These are phyloP conservation scores for Powellomyces hirtus DNA, from an alignment of 192 early-diverging fungal species.

Conservation along the genomic window DNA sequence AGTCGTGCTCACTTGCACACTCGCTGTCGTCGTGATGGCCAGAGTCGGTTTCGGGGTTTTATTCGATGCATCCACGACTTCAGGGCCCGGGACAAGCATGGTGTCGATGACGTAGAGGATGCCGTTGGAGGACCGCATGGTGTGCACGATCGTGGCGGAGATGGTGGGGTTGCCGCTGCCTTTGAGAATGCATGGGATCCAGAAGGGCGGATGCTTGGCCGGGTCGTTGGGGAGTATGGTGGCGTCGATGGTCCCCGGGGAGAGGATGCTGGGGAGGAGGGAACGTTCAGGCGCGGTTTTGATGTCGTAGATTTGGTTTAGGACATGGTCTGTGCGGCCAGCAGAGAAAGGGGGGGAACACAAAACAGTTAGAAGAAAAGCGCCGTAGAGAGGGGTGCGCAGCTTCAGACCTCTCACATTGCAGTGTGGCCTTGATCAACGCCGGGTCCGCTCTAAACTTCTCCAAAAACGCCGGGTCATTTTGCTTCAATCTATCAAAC, in stretches of 20 bases:
- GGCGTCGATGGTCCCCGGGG: background rate
- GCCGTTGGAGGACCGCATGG: constrained; percentile 10
- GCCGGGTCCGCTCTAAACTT: background rate
- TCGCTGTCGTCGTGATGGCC: too few species aligned
- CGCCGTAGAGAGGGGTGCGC: too few species aligned
- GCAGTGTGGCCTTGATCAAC: constrained; percentile 2
- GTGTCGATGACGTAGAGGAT: constrained; percentile 13
- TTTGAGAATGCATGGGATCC: background rate
- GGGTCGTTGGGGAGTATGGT: background rate
- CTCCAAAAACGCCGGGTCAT: background rate
- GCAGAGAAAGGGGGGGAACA: background rate
- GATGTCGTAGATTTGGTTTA: constrained; percentile 2
- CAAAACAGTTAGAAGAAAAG: background rate
- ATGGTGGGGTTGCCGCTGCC: background rate
- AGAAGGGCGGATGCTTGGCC: background rate
- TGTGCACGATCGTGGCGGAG: constrained; percentile 3
- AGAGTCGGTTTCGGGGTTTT: too few species aligned
- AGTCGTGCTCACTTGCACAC: too few species aligned
- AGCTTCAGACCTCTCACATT: too few species aligned
- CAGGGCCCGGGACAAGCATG: background rate
- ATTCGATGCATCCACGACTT: too few species aligned
- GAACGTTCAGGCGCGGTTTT: background rate
- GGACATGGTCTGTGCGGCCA: constrained; percentile 1
- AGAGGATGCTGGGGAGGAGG: background rate
- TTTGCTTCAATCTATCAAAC: background rate